Percentiles rank a stretch among this genome's conserved stretches.
phyloP scores from a whole-genome alignment of 2,329 filamentous ascomycete genomes.

The Gyromitra esculenta region DNA sequence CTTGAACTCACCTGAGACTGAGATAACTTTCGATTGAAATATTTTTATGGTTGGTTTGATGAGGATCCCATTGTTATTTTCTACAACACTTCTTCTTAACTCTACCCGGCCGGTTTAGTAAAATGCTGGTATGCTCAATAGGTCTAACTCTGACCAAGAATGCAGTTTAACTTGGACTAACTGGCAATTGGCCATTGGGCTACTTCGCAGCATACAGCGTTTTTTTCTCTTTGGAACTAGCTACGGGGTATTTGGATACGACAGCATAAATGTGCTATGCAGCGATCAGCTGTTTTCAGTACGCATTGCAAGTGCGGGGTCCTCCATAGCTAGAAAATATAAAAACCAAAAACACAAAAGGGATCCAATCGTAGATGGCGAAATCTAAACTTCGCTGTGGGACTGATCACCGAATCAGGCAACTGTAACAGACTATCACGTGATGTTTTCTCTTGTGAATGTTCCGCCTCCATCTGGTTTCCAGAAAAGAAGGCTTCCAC shows the following conservation, averaged over 20 bases:
- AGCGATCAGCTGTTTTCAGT: not conserved
- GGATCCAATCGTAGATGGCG: not conserved
- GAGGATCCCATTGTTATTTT: not conserved
- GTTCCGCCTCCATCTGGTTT: not conserved
- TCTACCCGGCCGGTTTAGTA: no score
- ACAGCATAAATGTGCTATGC: no score
- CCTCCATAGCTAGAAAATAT: not conserved
- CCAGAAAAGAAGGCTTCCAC: not conserved
- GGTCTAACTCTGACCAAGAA: not conserved
- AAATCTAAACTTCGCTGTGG: not conserved
- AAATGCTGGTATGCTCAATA: no score
- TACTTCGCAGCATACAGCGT: not conserved
- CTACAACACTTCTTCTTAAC: not conserved
- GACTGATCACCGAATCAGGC: not conserved
- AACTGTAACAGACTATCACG: not conserved
- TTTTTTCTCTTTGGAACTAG: not conserved
- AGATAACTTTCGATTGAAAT: not conserved
- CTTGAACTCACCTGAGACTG: not conserved
- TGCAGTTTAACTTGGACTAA: not conserved
- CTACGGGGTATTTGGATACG: no score
- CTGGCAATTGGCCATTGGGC: not conserved
- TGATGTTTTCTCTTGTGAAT: not conserved
- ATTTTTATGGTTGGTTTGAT: not conserved
- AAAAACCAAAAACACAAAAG: not conserved
- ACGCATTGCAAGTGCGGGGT: not conserved